These are phyloP conservation scores for Suillus decipiens DNA, from an alignment of 768 basidiomycete genomes.

Conservation along the genomic window DNA sequence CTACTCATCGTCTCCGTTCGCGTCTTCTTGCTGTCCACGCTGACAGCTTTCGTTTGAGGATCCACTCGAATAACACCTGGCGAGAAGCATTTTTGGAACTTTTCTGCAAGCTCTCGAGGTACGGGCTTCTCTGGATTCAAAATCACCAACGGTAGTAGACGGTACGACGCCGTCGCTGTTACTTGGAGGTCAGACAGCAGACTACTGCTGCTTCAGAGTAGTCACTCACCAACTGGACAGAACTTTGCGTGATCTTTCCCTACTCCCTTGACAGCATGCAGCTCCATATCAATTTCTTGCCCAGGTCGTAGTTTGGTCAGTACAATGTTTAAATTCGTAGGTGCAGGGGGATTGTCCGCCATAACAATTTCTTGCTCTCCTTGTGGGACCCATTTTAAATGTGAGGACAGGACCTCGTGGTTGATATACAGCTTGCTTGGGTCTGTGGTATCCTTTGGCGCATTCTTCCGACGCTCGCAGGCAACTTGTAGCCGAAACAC, in stretches of 20 bases:
- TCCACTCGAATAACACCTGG: constrained; percentile 74
- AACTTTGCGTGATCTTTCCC: constrained; percentile 98
- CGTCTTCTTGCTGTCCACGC: constrained; percentile 63
- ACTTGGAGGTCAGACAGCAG: neutral
- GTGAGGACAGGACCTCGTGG: constrained; percentile 64
- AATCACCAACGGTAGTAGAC: constrained; percentile 82
- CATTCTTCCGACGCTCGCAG: constrained; percentile 63
- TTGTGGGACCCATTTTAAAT: constrained; percentile 76
- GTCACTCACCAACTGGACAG: constrained; percentile 80
- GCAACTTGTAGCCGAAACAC: constrained; percentile 76
- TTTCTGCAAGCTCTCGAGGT: constrained; percentile 71
- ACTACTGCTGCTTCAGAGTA: neutral
- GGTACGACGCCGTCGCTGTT: constrained; percentile 92
- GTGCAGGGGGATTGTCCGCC: constrained; percentile 50
- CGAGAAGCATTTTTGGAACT: constrained; percentile 88
- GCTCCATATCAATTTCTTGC: constrained; percentile 79
- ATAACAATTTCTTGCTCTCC: constrained; percentile 78
- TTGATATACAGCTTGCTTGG: constrained; percentile 71
- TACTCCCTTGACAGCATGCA: constrained; percentile 91
- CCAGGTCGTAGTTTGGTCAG: constrained; percentile 91
- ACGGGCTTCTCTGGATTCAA: constrained; percentile 73
- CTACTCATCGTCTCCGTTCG: constrained; percentile 88
- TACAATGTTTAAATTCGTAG: constrained; percentile 82
- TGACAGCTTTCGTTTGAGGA: constrained; percentile 56
- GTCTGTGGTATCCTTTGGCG: constrained; percentile 52